Conservation (phyloP, 2,329 filamentous ascomycete species). For the Trichoderma sp. region DNA sequence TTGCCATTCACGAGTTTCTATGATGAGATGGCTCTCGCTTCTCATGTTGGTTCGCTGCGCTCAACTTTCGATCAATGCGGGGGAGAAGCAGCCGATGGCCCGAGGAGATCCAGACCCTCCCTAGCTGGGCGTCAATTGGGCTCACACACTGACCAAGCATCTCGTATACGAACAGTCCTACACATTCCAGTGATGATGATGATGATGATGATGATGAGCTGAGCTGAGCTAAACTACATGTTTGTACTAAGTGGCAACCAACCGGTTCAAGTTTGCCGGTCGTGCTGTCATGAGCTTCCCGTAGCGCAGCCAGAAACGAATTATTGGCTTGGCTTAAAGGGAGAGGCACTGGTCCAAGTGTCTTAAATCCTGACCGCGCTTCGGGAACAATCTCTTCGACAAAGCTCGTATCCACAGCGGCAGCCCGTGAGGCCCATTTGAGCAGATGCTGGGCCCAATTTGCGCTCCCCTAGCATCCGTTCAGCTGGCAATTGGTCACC, state of each 20-base stretch:
- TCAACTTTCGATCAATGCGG: not conserved
- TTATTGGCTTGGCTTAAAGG: not conserved
- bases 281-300: not conserved
- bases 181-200: not conserved
- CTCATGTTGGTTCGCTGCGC: not conserved
- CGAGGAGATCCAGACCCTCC: not conserved
- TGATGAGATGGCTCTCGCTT: not conserved
- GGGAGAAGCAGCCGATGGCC: slow-evolving; percentile 11
- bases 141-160: not conserved
- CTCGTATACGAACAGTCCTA: not conserved
- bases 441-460: not conserved
- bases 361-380: not conserved
- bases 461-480: not conserved
- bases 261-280: not conserved
- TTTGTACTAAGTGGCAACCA: not conserved
- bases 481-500: not conserved
- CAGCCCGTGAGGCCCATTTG: not conserved
- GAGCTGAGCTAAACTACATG: not conserved
- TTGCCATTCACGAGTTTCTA: not conserved
- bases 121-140: slow-evolving; percentile 1
- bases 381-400: not conserved
- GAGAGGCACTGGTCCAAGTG: not conserved
- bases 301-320: not conserved
- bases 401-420: not conserved
- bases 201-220: not conserved